phyloP scores from a whole-genome alignment of 1,139 yeast genomes.

The Candida sanyaensis region DNA sequence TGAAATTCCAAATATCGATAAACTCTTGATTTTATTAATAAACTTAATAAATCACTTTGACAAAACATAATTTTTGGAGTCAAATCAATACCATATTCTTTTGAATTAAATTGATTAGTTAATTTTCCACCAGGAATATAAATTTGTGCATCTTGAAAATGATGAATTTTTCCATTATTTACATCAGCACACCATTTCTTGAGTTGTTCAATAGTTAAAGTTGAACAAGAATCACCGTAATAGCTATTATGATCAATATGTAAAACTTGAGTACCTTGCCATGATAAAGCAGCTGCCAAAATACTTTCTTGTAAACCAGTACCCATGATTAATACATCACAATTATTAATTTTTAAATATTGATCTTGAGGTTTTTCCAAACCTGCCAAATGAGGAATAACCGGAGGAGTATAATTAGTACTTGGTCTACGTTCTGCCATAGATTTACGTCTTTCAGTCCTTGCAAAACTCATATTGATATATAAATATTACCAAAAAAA shows the following conservation, averaged over 20 bases:
- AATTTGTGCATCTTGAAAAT: constrained; percentile 61
- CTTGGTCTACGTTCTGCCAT: constrained; percentile 79
- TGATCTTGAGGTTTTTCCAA: constrained; percentile 64
- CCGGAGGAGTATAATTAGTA: constrained; percentile 45
- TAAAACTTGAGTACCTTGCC: constrained; percentile 92
- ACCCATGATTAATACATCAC: constrained; percentile 89
- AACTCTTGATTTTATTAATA: constrained; percentile 81
- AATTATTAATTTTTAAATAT: constrained; percentile 55
- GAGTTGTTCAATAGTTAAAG: constrained; percentile 82
- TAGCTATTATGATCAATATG: constrained; percentile 83
- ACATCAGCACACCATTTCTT: constrained; percentile 79
- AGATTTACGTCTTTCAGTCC: constrained; percentile 59
- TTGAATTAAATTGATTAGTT: constrained; percentile 53
- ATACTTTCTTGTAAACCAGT: constrained; percentile 90
- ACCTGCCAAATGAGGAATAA: constrained; percentile 82
- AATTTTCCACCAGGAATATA: constrained; percentile 65
- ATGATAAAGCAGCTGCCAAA: constrained; percentile 89
- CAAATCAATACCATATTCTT: constrained; percentile 84
- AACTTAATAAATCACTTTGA: constrained; percentile 76
- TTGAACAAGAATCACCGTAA: constrained; percentile 88
- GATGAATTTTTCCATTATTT: constrained; percentile 48
- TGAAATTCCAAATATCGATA: constrained; percentile 92
- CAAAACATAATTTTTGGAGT: constrained; percentile 91
- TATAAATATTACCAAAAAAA: too few relatives aligned
- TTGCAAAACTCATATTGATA: constrained; percentile 12